These are phyloP conservation scores for Termitomyces sp. DNA, from an alignment of 1,284 basidiomycete genomes.

Conservation along the genomic window DNA sequence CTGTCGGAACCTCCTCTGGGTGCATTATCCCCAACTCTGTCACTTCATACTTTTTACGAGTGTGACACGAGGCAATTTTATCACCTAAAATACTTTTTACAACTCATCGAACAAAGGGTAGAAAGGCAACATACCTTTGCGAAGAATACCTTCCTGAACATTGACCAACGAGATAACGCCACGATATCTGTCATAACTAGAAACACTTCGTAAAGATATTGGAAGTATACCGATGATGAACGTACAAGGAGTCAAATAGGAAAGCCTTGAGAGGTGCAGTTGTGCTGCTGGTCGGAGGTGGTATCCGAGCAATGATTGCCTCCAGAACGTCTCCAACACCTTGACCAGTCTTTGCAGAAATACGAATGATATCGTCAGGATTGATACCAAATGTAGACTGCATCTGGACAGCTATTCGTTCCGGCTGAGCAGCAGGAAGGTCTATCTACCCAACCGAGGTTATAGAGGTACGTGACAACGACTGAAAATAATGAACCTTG, in stretches of 20 bases:
- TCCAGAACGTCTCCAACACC: conserved; percentile 75
- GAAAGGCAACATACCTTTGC: conserved; percentile 44
- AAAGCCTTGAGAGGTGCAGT: conserved; percentile 74
- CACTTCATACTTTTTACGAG: conserved; percentile 89
- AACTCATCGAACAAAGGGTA: conserved; percentile 2
- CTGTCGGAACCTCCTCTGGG: conserved; percentile 78
- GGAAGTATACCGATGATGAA: conserved; percentile 15
- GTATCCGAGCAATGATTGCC: conserved; percentile 80
- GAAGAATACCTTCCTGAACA: conserved; percentile 63
- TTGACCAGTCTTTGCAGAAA: conserved; percentile 91
- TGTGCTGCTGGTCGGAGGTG: conserved; percentile 57
- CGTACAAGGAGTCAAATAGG: conserved; percentile 89
- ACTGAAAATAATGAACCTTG: conserved; percentile 57
- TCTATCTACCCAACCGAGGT: conserved; percentile 58
- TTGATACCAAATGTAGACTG: conserved; percentile 77
- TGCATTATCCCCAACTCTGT: conserved; percentile 90
- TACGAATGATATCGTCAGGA: conserved; percentile 65
- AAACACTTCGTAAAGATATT: not conserved
- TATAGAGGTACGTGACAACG: not conserved
- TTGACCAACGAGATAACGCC: conserved; percentile 93
- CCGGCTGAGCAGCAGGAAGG: conserved; percentile 80
- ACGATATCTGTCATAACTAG: conserved; percentile 91
- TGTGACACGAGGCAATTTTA: conserved; percentile 82
- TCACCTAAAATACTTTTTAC: conserved; percentile 54
- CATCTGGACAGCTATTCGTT: conserved; percentile 77